Evolutionary conservation across 345 rosid species (phyloP), one percentile per base, ranked within the genome.

Genomic region (Aquilaria sinensis): DNA sequence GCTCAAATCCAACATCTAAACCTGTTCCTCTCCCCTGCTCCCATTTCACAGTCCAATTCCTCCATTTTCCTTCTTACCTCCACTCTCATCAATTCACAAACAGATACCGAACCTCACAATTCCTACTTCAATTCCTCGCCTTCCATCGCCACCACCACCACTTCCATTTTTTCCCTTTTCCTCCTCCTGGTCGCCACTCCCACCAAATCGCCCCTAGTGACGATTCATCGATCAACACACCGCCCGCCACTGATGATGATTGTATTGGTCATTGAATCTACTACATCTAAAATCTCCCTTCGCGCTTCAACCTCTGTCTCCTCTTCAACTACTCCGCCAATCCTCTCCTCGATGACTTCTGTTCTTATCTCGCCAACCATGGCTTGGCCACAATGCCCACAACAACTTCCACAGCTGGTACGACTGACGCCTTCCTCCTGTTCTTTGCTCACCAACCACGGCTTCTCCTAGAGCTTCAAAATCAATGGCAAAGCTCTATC

Each of bases 391-490:
- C 61, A 92, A 96, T 33, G 80, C 85, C 68, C 55, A 46, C 6
- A 84, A 85, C 34, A 59, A 66, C n/a, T 77, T 87, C 12, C 49
- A 76, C 46, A 61, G 72, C 53, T 96, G 97, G 23, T 97, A 86
- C 33, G 97, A 96, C 63, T 92, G 89, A 66, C 77, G 75, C 67
- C 58, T 75, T 14, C 70, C 82, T 29, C 87, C 82, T 3, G 13
- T 92, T 64, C 76, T 64, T 68, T 79, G 89, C 75, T 93, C 29
- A 70, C 83, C 15, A 97, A 93, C 70, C 87, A 80, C 62, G 58
- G 89, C 10, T 60, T 75, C 15, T 96, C 97, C 1, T 92, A 96
- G 98, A 89, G 92, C 73, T 87, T 92, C 52, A 61, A 68, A 48
- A 67, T 84, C 14, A 83, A 77, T 62, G 93, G 90, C 9, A 75